phyloP scores from a whole-genome alignment of 116 monocot species.

The Zostera marina region DNA sequence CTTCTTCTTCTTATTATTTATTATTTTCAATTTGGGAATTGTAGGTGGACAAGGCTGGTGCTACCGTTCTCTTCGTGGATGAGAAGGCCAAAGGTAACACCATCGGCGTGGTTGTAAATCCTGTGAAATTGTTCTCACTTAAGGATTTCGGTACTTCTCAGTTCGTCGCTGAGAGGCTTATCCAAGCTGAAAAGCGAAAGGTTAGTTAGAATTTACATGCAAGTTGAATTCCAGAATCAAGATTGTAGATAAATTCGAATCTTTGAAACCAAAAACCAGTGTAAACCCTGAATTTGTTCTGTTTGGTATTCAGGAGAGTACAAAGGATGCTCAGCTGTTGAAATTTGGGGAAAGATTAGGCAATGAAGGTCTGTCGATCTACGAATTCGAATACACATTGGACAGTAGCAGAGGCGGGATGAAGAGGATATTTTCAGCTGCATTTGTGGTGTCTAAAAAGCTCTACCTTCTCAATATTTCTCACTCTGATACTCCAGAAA shows the following conservation, averaged over 20 bases:
- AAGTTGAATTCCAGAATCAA: neutral
- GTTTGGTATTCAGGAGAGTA: conserved; percentile 60
- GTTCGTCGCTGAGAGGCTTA: conserved; percentile 88
- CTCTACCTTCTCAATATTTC: conserved; percentile 80
- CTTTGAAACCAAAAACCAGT: neutral
- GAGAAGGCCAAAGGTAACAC: conserved; percentile 38
- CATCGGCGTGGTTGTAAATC: conserved; percentile 71
- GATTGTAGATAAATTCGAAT: neutral
- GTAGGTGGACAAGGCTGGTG: conserved; percentile 90
- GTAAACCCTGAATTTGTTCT: neutral
- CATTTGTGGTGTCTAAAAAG: conserved; percentile 60
- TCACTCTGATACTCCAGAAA: conserved; percentile 43
- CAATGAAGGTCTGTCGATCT: conserved; percentile 34
- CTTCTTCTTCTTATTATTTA: neutral
- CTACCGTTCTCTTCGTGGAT: conserved; percentile 61
- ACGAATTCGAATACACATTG: conserved; percentile 77
- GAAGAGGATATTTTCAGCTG: conserved; percentile 91
- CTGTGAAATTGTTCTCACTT: conserved; percentile 50
- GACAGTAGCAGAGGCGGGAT: conserved; percentile 88
- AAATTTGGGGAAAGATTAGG: conserved; percentile 36
- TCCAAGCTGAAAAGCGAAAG: conserved; percentile 73
- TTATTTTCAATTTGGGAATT: neutral
- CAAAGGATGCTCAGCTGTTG: conserved; percentile 47
- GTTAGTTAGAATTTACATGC: conserved; percentile 10
- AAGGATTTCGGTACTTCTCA: conserved; percentile 71